phyloP scores from a whole-genome alignment of 495 filamentous ascomycete species.

The Cetradonia linearis region DNA sequence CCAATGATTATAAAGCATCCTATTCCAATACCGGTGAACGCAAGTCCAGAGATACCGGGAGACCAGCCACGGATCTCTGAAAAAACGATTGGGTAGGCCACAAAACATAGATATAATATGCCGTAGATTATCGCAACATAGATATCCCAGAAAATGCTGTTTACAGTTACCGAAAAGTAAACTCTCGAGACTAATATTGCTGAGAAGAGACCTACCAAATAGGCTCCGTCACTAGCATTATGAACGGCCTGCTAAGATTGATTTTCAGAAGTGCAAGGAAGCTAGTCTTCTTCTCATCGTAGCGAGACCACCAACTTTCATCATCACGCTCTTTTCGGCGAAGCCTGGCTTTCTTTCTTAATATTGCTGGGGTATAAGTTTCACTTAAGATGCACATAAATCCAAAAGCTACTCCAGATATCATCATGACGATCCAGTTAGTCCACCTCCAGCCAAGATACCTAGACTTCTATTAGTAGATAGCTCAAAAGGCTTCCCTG shows the following conservation, averaged over 20 bases:
- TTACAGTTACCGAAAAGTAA: not conserved
- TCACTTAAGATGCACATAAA: conserved; percentile 51
- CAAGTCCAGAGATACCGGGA: conserved; percentile 54
- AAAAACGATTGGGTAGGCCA: conserved; percentile 73
- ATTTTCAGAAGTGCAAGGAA: conserved; percentile 50
- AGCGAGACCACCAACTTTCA: conserved; percentile 64
- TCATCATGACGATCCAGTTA: conserved; percentile 73
- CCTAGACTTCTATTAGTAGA: conserved; percentile 31
- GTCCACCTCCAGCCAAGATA: conserved; percentile 80
- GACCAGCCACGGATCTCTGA: conserved; percentile 60
- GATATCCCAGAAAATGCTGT: conserved; percentile 66
- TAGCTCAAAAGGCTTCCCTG: not conserved
- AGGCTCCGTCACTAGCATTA: conserved; percentile 70
- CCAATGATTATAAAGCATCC: conserved; percentile 58
- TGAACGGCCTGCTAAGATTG: conserved; percentile 66
- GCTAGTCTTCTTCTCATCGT: conserved; percentile 50
- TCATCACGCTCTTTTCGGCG: conserved; percentile 66
- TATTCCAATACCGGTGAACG: conserved; percentile 66
- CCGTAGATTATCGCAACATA: conserved; percentile 57
- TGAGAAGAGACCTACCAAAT: conserved; percentile 48
- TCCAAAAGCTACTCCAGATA: conserved; percentile 45
- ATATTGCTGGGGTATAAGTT: conserved; percentile 66
- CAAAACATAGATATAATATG: conserved; percentile 53
- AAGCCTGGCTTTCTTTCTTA: conserved; percentile 56
- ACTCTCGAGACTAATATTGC: not conserved